A percentile compares a stretch with the other conserved stretches of the same genome.
phyloP scores from a whole-genome alignment of 176 grass and related monocot species.

The Phoenix dactylifera region DNA sequence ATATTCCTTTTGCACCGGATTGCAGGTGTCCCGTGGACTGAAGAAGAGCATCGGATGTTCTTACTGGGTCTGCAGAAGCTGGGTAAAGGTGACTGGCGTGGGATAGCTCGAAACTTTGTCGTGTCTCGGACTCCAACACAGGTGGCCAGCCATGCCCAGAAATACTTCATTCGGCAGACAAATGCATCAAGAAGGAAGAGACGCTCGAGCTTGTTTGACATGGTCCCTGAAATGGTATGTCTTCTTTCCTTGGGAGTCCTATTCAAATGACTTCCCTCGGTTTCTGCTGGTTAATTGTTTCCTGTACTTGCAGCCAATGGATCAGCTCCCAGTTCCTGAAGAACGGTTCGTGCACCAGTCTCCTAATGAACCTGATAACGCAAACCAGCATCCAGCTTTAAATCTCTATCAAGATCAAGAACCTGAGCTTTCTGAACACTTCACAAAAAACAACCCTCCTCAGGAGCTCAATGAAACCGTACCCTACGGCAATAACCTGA shows the following conservation, averaged over 20 bases:
- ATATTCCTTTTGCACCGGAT: conserved; percentile 3
- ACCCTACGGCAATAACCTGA: conserved; percentile 15
- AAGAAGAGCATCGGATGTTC: conserved; percentile 90
- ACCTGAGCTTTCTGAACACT: conserved; percentile 24
- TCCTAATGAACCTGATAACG: conserved; percentile 29
- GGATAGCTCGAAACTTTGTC: conserved; percentile 77
- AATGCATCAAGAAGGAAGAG: conserved; percentile 78
- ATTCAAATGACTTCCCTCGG: too few relatives aligned
- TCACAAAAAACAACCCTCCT: conserved; percentile 8
- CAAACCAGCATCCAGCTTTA: conserved; percentile 27
- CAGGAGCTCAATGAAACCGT: conserved; percentile 22
- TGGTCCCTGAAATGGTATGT: conserved; percentile 63
- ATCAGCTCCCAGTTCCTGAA: conserved; percentile 7
- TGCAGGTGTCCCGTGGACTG: conserved; percentile 90
- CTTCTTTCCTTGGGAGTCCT: background rate
- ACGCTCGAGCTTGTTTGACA: conserved; percentile 86
- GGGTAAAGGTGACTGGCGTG: conserved; percentile 90
- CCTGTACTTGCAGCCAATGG: conserved; percentile 37
- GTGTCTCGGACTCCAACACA: conserved; percentile 82
- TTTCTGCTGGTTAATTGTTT: background rate
- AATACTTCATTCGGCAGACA: conserved; percentile 81
- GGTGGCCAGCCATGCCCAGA: conserved; percentile 95
- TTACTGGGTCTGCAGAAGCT: conserved; percentile 75
- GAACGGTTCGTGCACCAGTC: conserved; percentile 24
- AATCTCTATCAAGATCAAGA: conserved; percentile 27